Conservation (phyloP, 1,284 basidiomycete genomes). For the Inonotus hispidus region DNA sequence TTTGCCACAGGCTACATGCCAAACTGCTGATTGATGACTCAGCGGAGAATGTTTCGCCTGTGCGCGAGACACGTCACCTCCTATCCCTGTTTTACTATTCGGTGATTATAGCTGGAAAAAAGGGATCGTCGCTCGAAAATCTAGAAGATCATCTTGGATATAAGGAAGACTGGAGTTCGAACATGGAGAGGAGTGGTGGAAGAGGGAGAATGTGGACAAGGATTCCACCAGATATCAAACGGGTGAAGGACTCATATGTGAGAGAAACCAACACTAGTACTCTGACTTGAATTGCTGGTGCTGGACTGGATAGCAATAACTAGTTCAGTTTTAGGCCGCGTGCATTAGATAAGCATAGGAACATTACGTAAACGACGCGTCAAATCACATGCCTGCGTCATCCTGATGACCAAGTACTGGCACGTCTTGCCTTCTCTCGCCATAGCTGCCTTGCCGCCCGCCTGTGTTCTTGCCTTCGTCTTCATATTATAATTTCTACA, state of each 20-base stretch:
- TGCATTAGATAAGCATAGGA: not conserved
- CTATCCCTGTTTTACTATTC: constrained; percentile 62
- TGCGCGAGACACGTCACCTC: constrained; percentile 32
- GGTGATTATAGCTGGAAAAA: constrained; percentile 77
- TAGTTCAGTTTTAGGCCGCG: too few species aligned
- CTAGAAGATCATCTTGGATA: constrained; percentile 54
- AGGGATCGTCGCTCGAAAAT: constrained; percentile 39
- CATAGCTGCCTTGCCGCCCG: not conserved
- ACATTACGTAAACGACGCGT: not conserved
- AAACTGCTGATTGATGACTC: constrained; percentile 75
- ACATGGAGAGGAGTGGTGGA: constrained; percentile 51
- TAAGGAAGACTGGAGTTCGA: constrained; percentile 46
- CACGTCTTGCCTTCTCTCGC: not conserved
- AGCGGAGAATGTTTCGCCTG: constrained; percentile 69
- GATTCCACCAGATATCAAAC: constrained; percentile 41
- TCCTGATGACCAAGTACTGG: too few species aligned
- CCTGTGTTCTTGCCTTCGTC: not conserved
- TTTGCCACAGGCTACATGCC: constrained; percentile 59
- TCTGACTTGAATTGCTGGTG: too few species aligned
- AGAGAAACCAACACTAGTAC: too few species aligned
- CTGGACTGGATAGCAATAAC: too few species aligned
- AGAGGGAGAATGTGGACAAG: constrained; percentile 39
- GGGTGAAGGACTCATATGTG: constrained; percentile 52
- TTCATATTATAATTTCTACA: constrained; percentile 8
- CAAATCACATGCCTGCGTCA: constrained; percentile 10